Conservation (phyloP, 2,329 filamentous ascomycete genomes). For the Aspergillus uvarum region DNA sequence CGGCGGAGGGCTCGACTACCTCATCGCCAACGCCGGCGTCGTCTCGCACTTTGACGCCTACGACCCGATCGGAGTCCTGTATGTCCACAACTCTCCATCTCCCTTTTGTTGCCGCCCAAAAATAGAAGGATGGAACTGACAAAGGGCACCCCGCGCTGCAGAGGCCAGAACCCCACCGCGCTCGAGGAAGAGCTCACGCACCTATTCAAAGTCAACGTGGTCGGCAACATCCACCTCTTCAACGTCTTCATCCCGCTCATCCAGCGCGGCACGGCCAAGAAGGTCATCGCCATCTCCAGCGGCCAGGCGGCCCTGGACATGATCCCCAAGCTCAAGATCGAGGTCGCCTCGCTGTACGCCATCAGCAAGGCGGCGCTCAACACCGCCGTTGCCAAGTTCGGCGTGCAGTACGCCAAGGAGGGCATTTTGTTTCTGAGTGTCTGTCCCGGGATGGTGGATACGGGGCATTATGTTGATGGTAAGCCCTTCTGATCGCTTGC, state of each 20-base stretch:
- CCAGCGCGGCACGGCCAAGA: conserved; percentile 52
- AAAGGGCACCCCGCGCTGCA: conserved; percentile 8
- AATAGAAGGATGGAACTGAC: too few relatives aligned
- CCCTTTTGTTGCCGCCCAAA: neutral
- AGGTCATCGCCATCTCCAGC: conserved; percentile 53
- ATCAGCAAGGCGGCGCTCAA: conserved; percentile 56
- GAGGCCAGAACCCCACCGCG: conserved; percentile 31
- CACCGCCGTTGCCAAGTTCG: conserved; percentile 54
- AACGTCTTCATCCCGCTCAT: conserved; percentile 56
- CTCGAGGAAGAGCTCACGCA: conserved; percentile 38
- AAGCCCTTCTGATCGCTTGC: conserved; percentile 1
- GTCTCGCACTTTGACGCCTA: conserved; percentile 31
- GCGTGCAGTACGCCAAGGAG: conserved; percentile 49
- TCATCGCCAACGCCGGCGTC: conserved; percentile 54
- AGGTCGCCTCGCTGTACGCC: conserved; percentile 44
- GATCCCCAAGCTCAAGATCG: conserved; percentile 39
- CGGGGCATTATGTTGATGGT: conserved; percentile 32
- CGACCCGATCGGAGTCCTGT: conserved; percentile 42
- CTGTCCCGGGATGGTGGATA: conserved; percentile 54
- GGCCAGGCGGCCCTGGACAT: conserved; percentile 52
- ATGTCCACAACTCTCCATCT: conserved; percentile 17
- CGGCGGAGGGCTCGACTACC: conserved; percentile 47
- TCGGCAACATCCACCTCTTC: conserved; percentile 55
- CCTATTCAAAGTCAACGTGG: conserved; percentile 50
- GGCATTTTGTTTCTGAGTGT: conserved; percentile 55